Percentiles rank a stretch among this genome's conserved stretches.
phyloP scores from a whole-genome alignment of 169 alveolate species.

The Plasmodium knowlesi region DNA sequence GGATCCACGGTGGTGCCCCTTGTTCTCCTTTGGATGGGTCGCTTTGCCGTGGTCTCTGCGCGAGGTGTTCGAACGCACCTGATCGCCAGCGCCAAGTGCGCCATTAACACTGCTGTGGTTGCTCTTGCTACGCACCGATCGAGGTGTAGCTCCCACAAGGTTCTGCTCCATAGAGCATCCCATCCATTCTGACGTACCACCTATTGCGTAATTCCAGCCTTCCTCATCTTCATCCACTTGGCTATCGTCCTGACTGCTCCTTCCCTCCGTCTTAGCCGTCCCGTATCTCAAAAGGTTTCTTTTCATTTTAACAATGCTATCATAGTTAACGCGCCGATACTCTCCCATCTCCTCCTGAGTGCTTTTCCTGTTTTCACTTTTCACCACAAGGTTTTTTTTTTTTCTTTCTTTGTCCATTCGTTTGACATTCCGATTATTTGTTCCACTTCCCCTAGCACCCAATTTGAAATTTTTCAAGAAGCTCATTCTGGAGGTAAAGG shows the following conservation, averaged over 20 bases:
- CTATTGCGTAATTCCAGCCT: not conserved
- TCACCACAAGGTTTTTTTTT: not conserved
- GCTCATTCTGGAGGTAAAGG: slow-evolving; percentile 27
- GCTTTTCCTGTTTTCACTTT: not conserved
- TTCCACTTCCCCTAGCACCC: not conserved
- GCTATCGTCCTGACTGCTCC: not conserved
- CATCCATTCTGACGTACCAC: not conserved
- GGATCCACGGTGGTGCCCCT: not conserved
- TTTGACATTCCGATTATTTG: not conserved
- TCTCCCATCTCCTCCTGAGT: not conserved
- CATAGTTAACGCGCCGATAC: slow-evolving; percentile 2
- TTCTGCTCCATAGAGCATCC: not conserved
- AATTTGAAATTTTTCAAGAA: slow-evolving; percentile 33
- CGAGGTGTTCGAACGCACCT: not conserved
- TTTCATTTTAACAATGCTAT: slow-evolving; percentile 23
- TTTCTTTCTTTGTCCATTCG: not conserved
- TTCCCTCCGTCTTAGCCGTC: not conserved
- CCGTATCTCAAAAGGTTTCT: not conserved
- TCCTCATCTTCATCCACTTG: not conserved
- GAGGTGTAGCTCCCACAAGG: not conserved
- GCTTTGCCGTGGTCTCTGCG: not conserved
- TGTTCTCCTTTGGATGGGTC: not conserved
- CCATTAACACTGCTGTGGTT: not conserved
- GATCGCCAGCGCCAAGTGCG: not conserved
- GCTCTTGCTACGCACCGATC: not conserved